Evolutionary conservation across 1,284 basidiomycete species (phyloP), one percentile per base, ranked within the genome.

Genomic region (Amylostereum areolatum): DNA sequence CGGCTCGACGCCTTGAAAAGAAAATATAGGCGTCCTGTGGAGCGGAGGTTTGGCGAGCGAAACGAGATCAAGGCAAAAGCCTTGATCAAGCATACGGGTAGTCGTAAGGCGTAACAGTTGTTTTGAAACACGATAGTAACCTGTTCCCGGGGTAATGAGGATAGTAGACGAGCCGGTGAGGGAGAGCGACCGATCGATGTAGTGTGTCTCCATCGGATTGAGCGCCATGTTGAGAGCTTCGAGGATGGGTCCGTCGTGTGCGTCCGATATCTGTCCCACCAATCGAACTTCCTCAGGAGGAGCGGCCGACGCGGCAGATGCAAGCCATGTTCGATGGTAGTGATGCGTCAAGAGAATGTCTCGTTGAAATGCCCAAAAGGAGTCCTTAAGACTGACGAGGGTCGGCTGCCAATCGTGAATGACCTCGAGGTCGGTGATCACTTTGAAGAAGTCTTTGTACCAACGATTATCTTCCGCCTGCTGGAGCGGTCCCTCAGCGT

Each of bases 361-460:
- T 45, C 86, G 77, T 59, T 95, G 92, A 60, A 93, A 93, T 43
- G 82, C 83, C 78, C 89, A 89, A 62, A 95, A 85, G 2, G 88
- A 89, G 58, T 86, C 82, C 67, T 97, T 97, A 62, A 99, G 78
- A 60, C 78, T 82, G 45, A 89, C 85, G 29, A 98, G 78, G 0
- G 90, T 92, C 0, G 85, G 78, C 55, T 84, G 85, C 92, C 94
- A 97, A 61, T 96, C 89, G 49, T 82, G 74, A 28, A 91, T 76
- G 34, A 91, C 82, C 62, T 99, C 93, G 32, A 97, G 75, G 65
- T 99, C 96, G 3, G 93, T 89, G 59, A 96, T 89, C 54, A 99
- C 85, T 66, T 93, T 91, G 75, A 81, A 94, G 65, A 98, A 97
- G 65, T 99, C 97, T 61, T 97, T 97, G 73, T 96, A 97, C 81